Evolutionary conservation across 2,329 filamentous ascomycete species (phyloP).

Genomic region (Ramularia endophylla): DNA sequence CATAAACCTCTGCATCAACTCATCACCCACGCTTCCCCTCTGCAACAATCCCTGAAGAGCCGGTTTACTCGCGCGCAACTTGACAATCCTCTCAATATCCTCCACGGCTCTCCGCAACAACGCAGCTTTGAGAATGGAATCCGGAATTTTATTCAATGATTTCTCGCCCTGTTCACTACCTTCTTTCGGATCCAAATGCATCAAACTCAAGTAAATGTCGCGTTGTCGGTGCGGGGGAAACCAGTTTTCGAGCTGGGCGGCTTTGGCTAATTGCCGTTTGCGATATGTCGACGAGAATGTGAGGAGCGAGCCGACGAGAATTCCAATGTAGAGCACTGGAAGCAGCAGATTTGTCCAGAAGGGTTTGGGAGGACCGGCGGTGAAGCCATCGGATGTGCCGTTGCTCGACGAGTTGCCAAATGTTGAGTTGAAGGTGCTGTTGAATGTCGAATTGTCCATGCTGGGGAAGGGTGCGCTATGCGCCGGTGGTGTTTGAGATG

Average conservation of each 20-base stretch:
- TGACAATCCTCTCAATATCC: conserved; percentile 86
- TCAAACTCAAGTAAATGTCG: conserved; percentile 88
- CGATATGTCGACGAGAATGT: conserved; percentile 92
- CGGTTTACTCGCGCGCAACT: conserved; percentile 82
- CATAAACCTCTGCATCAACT: conserved; percentile 87
- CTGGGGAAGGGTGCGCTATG: conserved; percentile 12
- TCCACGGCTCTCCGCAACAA: conserved; percentile 84
- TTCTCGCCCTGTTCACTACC: conserved; percentile 55
- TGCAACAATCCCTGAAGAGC: conserved; percentile 78
- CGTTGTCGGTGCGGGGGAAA: conserved; percentile 86
- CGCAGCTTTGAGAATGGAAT: conserved; percentile 80
- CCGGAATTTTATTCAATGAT: conserved; percentile 60
- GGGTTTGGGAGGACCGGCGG: conserved; percentile 18
- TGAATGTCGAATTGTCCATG: conserved; percentile 28
- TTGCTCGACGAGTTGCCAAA: conserved; percentile 21
- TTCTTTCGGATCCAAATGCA: conserved; percentile 63
- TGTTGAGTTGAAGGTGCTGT: conserved; percentile 18
- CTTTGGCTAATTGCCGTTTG: conserved; percentile 76
- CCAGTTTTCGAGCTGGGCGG: conserved; percentile 86
- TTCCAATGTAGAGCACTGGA: conserved; percentile 81
- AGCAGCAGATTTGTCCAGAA: conserved; percentile 76
- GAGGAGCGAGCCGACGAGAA: conserved; percentile 80
- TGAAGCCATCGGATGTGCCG: conserved; percentile 20
- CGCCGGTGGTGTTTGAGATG: conserved; percentile 2
- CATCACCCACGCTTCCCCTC: conserved; percentile 88